These are phyloP conservation scores for Trametes polyzona DNA, from an alignment of 1,284 basidiomycete species.

Conservation along the genomic window DNA sequence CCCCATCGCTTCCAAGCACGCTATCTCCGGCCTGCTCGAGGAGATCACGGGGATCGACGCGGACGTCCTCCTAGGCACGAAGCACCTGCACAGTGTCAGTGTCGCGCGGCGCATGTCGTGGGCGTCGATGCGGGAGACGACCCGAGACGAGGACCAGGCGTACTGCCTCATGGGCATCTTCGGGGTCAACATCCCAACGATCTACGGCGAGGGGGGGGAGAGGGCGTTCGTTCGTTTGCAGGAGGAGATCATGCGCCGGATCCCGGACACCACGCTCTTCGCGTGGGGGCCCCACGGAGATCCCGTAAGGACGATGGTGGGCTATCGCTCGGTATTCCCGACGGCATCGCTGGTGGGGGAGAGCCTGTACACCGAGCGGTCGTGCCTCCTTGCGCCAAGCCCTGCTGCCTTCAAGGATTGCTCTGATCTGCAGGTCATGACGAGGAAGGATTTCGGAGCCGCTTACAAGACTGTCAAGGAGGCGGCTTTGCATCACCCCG, in stretches of 20 bases:
- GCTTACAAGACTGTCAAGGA: not conserved
- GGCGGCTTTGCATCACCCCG: not conserved
- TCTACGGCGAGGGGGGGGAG: slow-evolving; percentile 1
- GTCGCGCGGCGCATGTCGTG: not conserved
- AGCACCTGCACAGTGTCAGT: not conserved
- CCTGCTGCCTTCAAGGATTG: not conserved
- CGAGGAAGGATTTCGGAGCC: not conserved
- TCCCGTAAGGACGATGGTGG: not conserved
- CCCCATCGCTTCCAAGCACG: not conserved
- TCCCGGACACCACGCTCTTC: not conserved
- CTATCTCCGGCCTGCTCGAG: not conserved
- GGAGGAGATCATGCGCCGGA: slow-evolving; percentile 1
- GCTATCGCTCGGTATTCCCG: slow-evolving; percentile 1
- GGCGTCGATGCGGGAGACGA: not conserved
- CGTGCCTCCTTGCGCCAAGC: not conserved
- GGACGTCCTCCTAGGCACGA: not conserved
- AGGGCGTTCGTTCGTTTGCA: slow-evolving; percentile 4
- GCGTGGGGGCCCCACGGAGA: slow-evolving; percentile 1
- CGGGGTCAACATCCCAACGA: not conserved
- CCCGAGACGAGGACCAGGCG: slow-evolving; percentile 1
- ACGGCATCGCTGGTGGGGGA: not conserved
- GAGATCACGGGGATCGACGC: not conserved
- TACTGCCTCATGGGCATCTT: slow-evolving; percentile 8
- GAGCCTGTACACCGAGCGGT: not conserved
- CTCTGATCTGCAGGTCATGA: not conserved